These are phyloP conservation scores for Colletotrichum tabaci DNA, from an alignment of 2,329 filamentous ascomycete genomes.

Conservation along the genomic window DNA sequence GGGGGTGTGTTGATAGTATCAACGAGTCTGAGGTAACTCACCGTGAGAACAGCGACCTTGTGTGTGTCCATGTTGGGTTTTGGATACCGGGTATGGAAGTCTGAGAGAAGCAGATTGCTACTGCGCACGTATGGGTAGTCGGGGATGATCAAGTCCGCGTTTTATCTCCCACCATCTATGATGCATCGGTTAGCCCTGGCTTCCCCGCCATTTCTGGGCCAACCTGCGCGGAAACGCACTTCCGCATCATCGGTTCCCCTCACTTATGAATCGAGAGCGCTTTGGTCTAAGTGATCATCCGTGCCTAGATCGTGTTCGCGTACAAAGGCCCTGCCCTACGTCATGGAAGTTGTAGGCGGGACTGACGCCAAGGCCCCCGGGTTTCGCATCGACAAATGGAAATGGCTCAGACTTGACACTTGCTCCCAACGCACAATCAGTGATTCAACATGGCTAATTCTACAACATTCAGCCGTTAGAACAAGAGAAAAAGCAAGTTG, in stretches of 20 bases:
- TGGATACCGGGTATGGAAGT: too few species aligned
- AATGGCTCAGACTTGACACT: too few species aligned
- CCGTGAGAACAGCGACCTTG: conserved; percentile 3
- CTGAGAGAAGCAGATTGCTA: neutral
- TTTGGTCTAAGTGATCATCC: neutral
- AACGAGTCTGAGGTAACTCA: neutral
- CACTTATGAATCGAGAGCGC: neutral
- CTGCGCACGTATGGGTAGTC: neutral
- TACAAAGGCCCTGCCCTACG: neutral
- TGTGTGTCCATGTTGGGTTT: conserved; percentile 1
- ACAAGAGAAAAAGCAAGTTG: too few species aligned
- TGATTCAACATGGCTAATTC: too few species aligned
- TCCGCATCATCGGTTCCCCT: neutral
- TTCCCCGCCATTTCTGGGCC: neutral
- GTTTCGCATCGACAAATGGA: neutral
- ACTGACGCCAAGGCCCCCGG: neutral
- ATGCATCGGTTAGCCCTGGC: neutral
- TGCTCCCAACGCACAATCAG: too few species aligned
- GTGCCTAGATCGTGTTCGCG: neutral
- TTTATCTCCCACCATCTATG: neutral
- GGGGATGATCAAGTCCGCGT: neutral
- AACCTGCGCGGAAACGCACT: neutral
- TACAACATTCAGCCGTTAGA: too few species aligned
- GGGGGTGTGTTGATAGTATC: neutral
- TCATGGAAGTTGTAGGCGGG: neutral